Evolutionary conservation across 345 rosid genomes (phyloP).

Genomic region (Sonneratia caseolaris): DNA sequence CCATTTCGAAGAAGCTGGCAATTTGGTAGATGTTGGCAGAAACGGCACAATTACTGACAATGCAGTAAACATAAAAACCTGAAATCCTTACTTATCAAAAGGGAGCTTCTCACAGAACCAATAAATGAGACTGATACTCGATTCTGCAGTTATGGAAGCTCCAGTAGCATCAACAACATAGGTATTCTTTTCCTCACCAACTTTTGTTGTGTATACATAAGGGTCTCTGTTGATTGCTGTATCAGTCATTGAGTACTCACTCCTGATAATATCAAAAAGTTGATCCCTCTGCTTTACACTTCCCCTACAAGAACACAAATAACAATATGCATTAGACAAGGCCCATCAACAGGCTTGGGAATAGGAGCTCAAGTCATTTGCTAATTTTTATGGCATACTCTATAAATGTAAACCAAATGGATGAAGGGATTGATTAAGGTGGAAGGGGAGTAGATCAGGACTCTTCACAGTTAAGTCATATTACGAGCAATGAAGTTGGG

Average conservation of each 20-base stretch:
- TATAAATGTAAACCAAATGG: too few relatives aligned
- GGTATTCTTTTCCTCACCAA: constrained; percentile 22
- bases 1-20: background rate
- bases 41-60: background rate
- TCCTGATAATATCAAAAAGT: constrained; percentile 51
- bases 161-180: constrained; percentile 39
- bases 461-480: too few relatives aligned
- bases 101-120: constrained; percentile 55
- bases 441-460: too few relatives aligned
- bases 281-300: constrained; percentile 53
- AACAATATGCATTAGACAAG: constrained; percentile 2
- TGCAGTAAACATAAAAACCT: background rate
- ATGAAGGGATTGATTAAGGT: too few relatives aligned
- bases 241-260: constrained; percentile 43
- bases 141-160: constrained; percentile 45
- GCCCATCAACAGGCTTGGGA: background rate
- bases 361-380: too few relatives aligned
- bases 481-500: too few relatives aligned
- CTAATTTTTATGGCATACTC: too few relatives aligned
- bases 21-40: background rate
- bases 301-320: constrained; percentile 33
- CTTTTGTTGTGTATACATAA: constrained; percentile 23
- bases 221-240: constrained; percentile 45
- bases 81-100: constrained; percentile 33
- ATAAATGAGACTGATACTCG: constrained; percentile 38